phyloP scores from a whole-genome alignment of 2,329 filamentous ascomycete species.

The Exophiala dermatitidis region DNA sequence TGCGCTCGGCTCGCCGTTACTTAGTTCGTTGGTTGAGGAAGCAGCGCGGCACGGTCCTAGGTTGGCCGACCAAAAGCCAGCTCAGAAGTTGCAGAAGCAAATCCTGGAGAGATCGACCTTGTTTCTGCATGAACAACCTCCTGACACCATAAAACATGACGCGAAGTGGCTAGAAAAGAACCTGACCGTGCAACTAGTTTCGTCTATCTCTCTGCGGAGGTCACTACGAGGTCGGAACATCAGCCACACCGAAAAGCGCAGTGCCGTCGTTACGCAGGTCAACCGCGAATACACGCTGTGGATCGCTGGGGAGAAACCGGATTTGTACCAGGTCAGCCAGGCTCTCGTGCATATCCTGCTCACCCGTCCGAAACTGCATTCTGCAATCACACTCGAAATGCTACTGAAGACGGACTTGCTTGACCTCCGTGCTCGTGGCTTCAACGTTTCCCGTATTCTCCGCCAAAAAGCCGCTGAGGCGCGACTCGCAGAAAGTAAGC shows the following conservation, averaged over 20 bases:
- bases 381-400: conserved; percentile 83
- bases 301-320: conserved; percentile 63
- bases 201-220: conserved; percentile 67
- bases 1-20: conserved; percentile 66
- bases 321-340: conserved; percentile 88
- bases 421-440: conserved; percentile 76
- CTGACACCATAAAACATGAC: conserved; percentile 76
- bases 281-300: conserved; percentile 61
- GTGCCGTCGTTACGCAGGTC: conserved; percentile 58
- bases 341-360: conserved; percentile 76
- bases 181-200: conserved; percentile 68
- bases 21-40: conserved; percentile 72
- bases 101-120: conserved; percentile 82
- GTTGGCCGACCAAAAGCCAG: conserved; percentile 60
- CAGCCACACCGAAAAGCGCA: conserved; percentile 66
- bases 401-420: conserved; percentile 79
- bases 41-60: conserved; percentile 64
- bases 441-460: conserved; percentile 93
- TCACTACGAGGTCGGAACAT: conserved; percentile 65
- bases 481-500: conserved; percentile 74
- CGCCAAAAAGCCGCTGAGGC: conserved; percentile 81
- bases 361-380: conserved; percentile 75
- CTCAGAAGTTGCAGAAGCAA: conserved; percentile 64
- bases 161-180: conserved; percentile 85
- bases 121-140: conserved; percentile 76